Conservation (phyloP, 192 early-diverging fungal genomes). For the Gigaspora rosea region DNA sequence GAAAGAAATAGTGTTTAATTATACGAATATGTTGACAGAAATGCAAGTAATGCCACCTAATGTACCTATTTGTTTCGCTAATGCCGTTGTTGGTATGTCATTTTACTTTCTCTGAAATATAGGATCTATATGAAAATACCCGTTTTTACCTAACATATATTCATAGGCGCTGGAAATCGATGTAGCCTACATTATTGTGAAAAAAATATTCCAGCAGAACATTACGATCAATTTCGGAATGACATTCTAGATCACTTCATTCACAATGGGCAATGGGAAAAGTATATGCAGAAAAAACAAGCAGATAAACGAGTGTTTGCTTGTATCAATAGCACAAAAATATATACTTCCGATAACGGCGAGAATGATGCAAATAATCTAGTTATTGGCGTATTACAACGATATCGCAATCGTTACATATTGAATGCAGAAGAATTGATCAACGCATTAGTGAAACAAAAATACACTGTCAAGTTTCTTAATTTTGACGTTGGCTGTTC, state of each 20-base stretch:
- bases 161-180: conserved; percentile 30
- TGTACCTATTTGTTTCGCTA: conserved; percentile 36
- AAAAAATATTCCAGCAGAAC: conserved; percentile 36
- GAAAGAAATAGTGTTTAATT: conserved; percentile 33
- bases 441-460: conserved; percentile 23
- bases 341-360: not conserved
- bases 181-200: conserved; percentile 37
- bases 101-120: not conserved
- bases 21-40: conserved; percentile 20
- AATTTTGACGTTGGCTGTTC: conserved; percentile 41
- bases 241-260: conserved; percentile 29
- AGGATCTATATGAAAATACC: not conserved
- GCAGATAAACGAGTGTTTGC: not conserved
- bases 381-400: conserved; percentile 38
- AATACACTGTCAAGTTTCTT: conserved; percentile 39
- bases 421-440: conserved; percentile 37
- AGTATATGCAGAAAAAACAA: not conserved
- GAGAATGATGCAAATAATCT: not conserved
- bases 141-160: not conserved
- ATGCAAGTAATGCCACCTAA: conserved; percentile 32
- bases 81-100: conserved; percentile 34
- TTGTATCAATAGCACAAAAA: conserved; percentile 16
- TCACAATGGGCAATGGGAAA: conserved; percentile 24
- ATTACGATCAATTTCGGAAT: conserved; percentile 21
- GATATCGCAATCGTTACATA: conserved; percentile 30